Evolutionary conservation across 2,329 filamentous ascomycete species (phyloP).

Genomic region (Epichloe hybrida): DNA sequence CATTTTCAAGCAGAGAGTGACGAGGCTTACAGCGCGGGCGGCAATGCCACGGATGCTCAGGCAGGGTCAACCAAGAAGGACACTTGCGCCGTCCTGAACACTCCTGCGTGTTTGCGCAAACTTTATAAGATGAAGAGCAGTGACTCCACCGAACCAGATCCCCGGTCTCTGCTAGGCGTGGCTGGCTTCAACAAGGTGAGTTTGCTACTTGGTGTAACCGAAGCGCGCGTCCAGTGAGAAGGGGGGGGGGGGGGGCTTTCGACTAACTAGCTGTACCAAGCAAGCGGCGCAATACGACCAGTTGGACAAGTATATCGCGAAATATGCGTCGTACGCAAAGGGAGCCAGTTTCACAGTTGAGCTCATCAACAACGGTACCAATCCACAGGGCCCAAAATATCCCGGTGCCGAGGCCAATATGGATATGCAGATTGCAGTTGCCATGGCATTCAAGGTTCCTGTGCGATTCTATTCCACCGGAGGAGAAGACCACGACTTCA

Average conservation of each 20-base stretch:
- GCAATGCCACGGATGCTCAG: neutral
- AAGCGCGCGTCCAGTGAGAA: neutral
- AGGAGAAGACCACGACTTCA: conserved; percentile 17
- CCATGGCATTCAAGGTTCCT: conserved; percentile 20
- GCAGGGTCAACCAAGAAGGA: conserved; percentile 5
- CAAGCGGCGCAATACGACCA: conserved; percentile 41
- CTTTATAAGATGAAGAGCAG: conserved; percentile 28
- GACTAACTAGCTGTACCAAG: conserved; percentile 9
- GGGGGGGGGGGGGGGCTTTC: neutral
- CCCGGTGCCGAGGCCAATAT: conserved; percentile 22
- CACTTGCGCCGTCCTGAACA: conserved; percentile 25
- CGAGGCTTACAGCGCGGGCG: neutral
- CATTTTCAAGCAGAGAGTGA: neutral
- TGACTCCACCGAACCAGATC: conserved; percentile 41
- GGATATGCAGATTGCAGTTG: conserved; percentile 24
- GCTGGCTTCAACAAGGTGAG: conserved; percentile 27
- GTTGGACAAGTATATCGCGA: conserved; percentile 39
- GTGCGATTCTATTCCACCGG: conserved; percentile 21
- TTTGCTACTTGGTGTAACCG: neutral
- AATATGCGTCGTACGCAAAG: conserved; percentile 36
- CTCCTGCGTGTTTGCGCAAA: conserved; percentile 29
- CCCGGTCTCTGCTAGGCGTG: conserved; percentile 52
- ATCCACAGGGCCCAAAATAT: conserved; percentile 27
- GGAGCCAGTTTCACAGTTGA: conserved; percentile 43
- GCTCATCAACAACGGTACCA: conserved; percentile 42